Percentiles rank a stretch among this genome's conserved stretches.
Evolutionary conservation across 768 basidiomycete genomes (phyloP).

Genomic region (Leccinum truebloodii): DNA sequence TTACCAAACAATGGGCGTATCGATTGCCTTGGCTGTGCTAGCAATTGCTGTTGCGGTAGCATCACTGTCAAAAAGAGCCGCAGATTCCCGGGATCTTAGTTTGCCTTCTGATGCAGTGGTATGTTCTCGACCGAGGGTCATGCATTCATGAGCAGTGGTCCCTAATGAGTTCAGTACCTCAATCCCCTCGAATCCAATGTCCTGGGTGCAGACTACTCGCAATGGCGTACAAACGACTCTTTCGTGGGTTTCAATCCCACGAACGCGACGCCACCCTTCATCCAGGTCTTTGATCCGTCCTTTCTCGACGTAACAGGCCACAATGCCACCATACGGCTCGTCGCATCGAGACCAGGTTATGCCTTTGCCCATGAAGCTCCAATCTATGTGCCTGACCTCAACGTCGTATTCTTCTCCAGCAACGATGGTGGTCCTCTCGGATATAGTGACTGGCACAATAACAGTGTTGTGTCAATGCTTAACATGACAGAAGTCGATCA

Average conservation of each 20-base stretch:
- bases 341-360: slow-evolving; percentile 63
- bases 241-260: slow-evolving; percentile 61
- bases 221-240: slow-evolving; percentile 39
- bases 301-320: slow-evolving; percentile 63
- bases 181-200: slow-evolving; percentile 55
- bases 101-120: slow-evolving; percentile 29
- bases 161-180: slow-evolving; percentile 40
- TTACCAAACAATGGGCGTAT: neutral
- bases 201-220: slow-evolving; percentile 44
- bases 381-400: slow-evolving; percentile 58
- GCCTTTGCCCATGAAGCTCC: slow-evolving; percentile 83
- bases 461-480: slow-evolving; percentile 64
- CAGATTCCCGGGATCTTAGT: neutral
- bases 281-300: slow-evolving; percentile 52
- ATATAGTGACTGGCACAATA: slow-evolving; percentile 62
- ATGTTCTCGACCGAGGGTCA: slow-evolving; percentile 1
- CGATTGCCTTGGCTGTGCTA: slow-evolving; percentile 5
- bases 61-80: neutral
- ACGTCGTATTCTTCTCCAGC: slow-evolving; percentile 73
- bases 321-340: slow-evolving; percentile 55
- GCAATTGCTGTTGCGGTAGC: slow-evolving; percentile 5
- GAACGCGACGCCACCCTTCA: slow-evolving; percentile 56
- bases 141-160: neutral
- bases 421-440: slow-evolving; percentile 69
- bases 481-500: slow-evolving; percentile 55